phyloP scores from a whole-genome alignment of 2,329 filamentous ascomycete species.

The Aspergillus sp. region DNA sequence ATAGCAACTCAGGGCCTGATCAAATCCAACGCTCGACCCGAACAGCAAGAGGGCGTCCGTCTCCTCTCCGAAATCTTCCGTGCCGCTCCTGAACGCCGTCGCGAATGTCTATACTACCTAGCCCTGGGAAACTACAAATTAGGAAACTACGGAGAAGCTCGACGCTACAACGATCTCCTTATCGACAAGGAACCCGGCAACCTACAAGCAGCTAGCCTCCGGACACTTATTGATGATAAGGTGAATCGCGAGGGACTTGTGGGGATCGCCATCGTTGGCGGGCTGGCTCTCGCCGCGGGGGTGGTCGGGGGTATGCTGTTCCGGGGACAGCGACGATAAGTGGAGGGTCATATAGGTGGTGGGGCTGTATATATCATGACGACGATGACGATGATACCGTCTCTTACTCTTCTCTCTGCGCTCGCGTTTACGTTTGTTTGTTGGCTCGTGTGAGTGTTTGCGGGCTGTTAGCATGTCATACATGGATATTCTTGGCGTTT shows the following conservation, averaged over 20 bases:
- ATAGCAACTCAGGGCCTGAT: conserved; percentile 74
- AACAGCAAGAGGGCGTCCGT: conserved; percentile 93
- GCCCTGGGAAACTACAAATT: conserved; percentile 98
- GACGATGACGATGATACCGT: conserved; percentile 17
- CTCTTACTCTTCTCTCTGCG: conserved; percentile 6
- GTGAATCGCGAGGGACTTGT: conserved; percentile 92
- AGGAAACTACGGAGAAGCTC: conserved; percentile 93
- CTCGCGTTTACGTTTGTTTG: not conserved
- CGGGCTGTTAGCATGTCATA: conserved; percentile 18
- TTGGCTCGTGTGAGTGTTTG: conserved; percentile 8
- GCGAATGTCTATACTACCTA: conserved; percentile 98
- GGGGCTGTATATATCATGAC: conserved; percentile 21
- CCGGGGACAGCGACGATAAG: conserved; percentile 70
- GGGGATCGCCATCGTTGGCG: conserved; percentile 93
- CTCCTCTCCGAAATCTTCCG: conserved; percentile 97
- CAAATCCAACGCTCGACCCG: conserved; percentile 80
- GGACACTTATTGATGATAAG: conserved; percentile 89
- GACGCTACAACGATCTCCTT: conserved; percentile 91
- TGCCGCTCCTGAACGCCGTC: conserved; percentile 84
- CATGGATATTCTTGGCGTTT: conserved; percentile 16
- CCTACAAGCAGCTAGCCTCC: conserved; percentile 84
- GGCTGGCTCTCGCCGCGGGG: conserved; percentile 90
- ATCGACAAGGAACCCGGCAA: conserved; percentile 90
- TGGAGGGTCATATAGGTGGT: conserved; percentile 24
- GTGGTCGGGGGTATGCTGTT: conserved; percentile 87